Evolutionary conservation across 768 basidiomycete genomes (phyloP), one percentile per base, ranked within the genome.

Genomic region (Panellus pusillus): DNA sequence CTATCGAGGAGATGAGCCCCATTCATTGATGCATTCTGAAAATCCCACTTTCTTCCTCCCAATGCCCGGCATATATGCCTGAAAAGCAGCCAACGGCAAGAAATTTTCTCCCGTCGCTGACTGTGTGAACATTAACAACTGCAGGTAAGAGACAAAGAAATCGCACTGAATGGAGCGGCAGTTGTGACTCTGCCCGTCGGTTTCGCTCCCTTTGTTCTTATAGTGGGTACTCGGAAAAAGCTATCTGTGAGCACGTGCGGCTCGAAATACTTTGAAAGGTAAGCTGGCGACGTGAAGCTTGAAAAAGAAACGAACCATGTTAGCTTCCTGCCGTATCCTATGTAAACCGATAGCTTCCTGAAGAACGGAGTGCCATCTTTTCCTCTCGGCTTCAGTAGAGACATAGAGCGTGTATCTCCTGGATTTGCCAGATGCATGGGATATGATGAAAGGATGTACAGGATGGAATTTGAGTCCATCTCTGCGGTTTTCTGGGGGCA

Each of bases 371-470:
- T 79, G 52, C 91, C 91, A 93, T 60, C 79, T 81, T 63, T 76
- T 76, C 51, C 91, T 73, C 53, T 76, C 57, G 1, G 71, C 63
- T 41, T 90, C 86, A 12, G 77, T 82, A 15, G 72, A 58, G 0
- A 87, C 84, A 58, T 83, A 89, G 9, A 93, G 71, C 3, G 87
- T 93, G 66, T 92, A 93, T 53, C 84, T 72, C 41, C 90, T 79
- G 46, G 69, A 73, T 15, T 76, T 78, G 47, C 76, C 77, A 1
- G 80, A 76, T 0, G 86, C 83, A 55, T 93, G 90, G 66, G 82
- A 88, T 57, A 93, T 70, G 1, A 83, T 87, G 66, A 93, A 88
- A 1, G 91, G 91, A 64, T 82, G 93, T 63, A 91, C 69, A 12
- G 80, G 68, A 80, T 74, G 50, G 74, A 73, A 37, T 79, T 74